Evolutionary conservation across 2,329 filamentous ascomycete genomes (phyloP), one percentile per base, ranked within the genome.

Genomic region (Madurella fahalii): DNA sequence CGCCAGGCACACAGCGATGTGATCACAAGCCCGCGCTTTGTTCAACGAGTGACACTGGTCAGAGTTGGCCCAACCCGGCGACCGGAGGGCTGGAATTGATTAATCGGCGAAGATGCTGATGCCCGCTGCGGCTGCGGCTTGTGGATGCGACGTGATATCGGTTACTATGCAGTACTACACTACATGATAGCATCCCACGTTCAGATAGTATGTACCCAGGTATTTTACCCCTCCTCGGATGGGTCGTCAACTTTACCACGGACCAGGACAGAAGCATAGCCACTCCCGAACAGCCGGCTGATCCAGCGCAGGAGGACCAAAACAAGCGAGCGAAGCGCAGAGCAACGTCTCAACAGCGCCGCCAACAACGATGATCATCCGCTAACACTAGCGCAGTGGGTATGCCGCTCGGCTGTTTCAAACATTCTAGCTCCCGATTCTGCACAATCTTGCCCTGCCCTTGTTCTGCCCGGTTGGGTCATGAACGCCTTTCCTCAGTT

Each of bases 291-390:
- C 44, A 47, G 18, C 49, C 44, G 48, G 31, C 16, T n/a, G 39
- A 51, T 43, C 17, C 25, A 25, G 25, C 25, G 25, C 7, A 25
- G 7, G 7, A 25, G 17, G 32, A 20, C 16, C 25, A 40, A 42
- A 37, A 50, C 52, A 54, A 50, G 53, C 53, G 53, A 49, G 49
- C 45, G 31, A 48, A 52, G 49, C 45, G 53, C 53, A 52, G 32
- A 46, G 45, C 45, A 25, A 30, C 40, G 40, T 40, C 48, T 18
- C 45, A 9, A 25, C 12, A 18, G 39, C 40, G 18, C 46, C 37
- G 20, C 46, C 46, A 39, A 31, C 15, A 25, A 31, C 46, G 16
- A 42, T 25, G 25, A 25, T 25, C 25, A 25, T 7, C 25, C 25
- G 25, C 25, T 25, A 25, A 25, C 25, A 25, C 25, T 25, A 25